These are phyloP conservation scores for Rasamsonia emersonii DNA, from an alignment of 2,329 filamentous ascomycete genomes.

Conservation along the genomic window DNA sequence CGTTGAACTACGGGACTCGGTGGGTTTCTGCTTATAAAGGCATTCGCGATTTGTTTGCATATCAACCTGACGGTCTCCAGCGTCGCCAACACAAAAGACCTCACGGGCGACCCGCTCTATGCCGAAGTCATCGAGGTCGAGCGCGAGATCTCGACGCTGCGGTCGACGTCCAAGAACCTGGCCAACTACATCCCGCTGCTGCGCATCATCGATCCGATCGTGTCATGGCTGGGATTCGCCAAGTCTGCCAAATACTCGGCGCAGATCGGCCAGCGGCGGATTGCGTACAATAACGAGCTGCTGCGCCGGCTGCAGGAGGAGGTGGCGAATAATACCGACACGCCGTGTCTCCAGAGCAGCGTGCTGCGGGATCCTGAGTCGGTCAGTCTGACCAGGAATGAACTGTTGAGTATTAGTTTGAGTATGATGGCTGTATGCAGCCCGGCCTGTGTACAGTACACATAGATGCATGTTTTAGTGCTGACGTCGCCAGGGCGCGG, in stretches of 20 bases:
- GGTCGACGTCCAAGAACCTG: conserved; percentile 9
- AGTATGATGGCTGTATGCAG: conserved; percentile 10
- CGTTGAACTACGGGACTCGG: conserved; percentile 9
- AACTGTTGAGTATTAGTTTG: conserved; percentile 8
- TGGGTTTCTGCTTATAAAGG: neutral
- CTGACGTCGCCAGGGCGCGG: conserved; percentile 3
- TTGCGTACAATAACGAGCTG: conserved; percentile 5
- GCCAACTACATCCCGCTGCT: conserved; percentile 11
- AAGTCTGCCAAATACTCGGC: conserved; percentile 5
- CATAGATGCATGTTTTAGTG: neutral
- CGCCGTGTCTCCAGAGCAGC: conserved; percentile 10
- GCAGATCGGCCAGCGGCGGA: conserved; percentile 6
- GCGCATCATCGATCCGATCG: conserved; percentile 6
- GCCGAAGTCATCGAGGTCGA: conserved; percentile 10
- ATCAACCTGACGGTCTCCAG: no score
- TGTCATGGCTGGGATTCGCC: conserved; percentile 1
- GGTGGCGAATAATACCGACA: conserved; percentile 5
- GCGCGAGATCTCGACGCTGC: conserved; percentile 8
- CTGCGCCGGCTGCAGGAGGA: conserved; percentile 6
- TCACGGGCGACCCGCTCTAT: conserved; percentile 5
- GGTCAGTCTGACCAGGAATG: conserved; percentile 4
- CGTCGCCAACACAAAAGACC: conserved; percentile 5
- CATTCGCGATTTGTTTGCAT: neutral
- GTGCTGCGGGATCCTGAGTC: conserved; percentile 9
- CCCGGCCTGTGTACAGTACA: neutral